These are phyloP conservation scores for Trichophyton benhamiae DNA, from an alignment of 2,329 filamentous ascomycete species.

Conservation along the genomic window DNA sequence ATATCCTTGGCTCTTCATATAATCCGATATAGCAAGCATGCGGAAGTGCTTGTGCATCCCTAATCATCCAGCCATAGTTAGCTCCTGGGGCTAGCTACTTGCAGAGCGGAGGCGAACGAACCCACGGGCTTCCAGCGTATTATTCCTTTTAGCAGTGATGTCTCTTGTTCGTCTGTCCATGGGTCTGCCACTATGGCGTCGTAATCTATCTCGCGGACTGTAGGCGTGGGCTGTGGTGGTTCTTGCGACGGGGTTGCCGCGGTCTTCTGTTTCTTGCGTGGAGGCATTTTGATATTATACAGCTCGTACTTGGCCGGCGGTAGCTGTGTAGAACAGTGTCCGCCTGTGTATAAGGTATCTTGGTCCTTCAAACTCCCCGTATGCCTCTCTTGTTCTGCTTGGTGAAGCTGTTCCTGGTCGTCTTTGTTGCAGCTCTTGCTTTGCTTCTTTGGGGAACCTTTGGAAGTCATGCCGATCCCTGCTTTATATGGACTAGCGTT, in stretches of 20 bases:
- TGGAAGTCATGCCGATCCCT: not conserved
- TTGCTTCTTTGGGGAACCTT: not conserved
- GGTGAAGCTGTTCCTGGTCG: not conserved
- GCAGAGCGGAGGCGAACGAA: slow-evolving; percentile 26
- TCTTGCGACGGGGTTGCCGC: slow-evolving; percentile 16
- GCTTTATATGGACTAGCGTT: not conserved
- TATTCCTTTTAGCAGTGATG: slow-evolving; percentile 81
- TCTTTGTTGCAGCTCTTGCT: not conserved
- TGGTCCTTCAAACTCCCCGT: not conserved
- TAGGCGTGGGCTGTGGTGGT: slow-evolving; percentile 11
- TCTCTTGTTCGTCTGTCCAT: slow-evolving; percentile 94
- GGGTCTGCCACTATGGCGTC: slow-evolving; percentile 49
- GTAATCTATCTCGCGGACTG: slow-evolving; percentile 24
- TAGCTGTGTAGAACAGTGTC: not conserved
- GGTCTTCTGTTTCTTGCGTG: slow-evolving; percentile 51
- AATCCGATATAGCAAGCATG: slow-evolving; percentile 73
- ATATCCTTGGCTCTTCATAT: slow-evolving; percentile 69
- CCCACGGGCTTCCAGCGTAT: slow-evolving; percentile 95
- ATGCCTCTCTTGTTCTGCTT: not conserved
- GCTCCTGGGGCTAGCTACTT: not conserved
- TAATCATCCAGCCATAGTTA: slow-evolving; percentile 22
- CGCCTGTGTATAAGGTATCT: not conserved
- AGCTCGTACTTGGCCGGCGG: not conserved
- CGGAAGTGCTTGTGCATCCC: slow-evolving; percentile 91
- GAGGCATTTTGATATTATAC: slow-evolving; percentile 26